Evolutionary conservation across 1,139 yeast genomes (phyloP).

Genomic region (Saccharomyces uvarum): DNA sequence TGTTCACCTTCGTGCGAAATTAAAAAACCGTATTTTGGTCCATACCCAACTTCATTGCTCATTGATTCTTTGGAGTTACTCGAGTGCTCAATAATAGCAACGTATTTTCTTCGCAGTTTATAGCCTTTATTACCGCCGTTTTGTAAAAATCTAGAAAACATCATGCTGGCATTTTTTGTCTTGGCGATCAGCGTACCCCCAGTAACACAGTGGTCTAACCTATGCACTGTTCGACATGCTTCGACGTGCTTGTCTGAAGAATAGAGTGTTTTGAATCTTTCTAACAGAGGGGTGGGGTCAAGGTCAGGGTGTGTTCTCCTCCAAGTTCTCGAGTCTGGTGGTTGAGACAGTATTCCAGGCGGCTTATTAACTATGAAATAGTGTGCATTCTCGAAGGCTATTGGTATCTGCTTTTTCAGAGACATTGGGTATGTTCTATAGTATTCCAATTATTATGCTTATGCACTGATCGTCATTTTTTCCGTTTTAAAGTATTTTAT

Average conservation of each 20-base stretch:
- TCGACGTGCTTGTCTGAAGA: background rate
- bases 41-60: constrained; percentile 1
- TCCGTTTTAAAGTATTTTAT: background rate
- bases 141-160: constrained; percentile 29
- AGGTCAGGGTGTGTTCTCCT: constrained; percentile 7
- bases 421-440: background rate
- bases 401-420: constrained; percentile 5
- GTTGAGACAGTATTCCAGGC: constrained; percentile 22
- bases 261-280: constrained; percentile 11
- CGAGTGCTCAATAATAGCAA: constrained; percentile 18
- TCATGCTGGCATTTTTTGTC: constrained; percentile 28
- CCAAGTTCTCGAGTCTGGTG: constrained; percentile 14
- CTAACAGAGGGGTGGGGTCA: constrained; percentile 15
- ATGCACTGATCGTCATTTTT: background rate
- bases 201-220: constrained; percentile 35
- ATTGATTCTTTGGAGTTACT: background rate
- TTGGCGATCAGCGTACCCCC: constrained; percentile 35
- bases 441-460: background rate
- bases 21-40: constrained; percentile 11
- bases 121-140: constrained; percentile 33
- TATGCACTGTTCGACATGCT: constrained; percentile 30
- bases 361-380: constrained; percentile 26
- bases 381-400: constrained; percentile 16
- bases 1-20: background rate
- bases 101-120: constrained; percentile 26